phyloP scores from a whole-genome alignment of 129 eudicot genomes.

The Centella asiatica region DNA sequence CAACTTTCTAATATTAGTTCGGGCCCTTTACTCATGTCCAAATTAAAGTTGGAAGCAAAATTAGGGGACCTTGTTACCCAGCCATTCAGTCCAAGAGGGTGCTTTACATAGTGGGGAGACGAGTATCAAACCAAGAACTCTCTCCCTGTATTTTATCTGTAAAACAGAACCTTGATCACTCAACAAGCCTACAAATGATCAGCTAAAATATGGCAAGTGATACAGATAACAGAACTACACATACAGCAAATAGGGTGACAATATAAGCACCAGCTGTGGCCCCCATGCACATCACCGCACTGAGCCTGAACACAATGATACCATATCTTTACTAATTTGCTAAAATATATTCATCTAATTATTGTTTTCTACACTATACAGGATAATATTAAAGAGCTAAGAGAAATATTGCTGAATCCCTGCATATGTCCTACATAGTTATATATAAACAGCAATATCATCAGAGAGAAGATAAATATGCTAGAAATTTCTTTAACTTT shows the following conservation, averaged over 20 bases:
- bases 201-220: neutral
- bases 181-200: neutral
- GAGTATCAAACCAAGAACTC: constrained; percentile 90
- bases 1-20: neutral
- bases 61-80: constrained; percentile 67
- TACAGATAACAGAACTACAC: constrained; percentile 13
- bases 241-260: constrained; percentile 83
- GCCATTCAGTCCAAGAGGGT: constrained; percentile 97
- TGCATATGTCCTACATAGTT: too few species aligned
- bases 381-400: too few species aligned
- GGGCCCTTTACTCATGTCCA: neutral
- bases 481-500: neutral
- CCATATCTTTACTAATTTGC: too few species aligned
- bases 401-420: too few species aligned
- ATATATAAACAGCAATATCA: neutral
- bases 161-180: constrained; percentile 14
- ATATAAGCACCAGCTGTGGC: constrained; percentile 94
- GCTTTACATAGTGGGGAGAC: constrained; percentile 92
- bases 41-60: neutral
- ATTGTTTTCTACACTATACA: too few species aligned
- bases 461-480: neutral
- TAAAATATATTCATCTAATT: neutral
- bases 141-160: constrained; percentile 79
- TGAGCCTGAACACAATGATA: constrained; percentile 54
- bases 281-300: constrained; percentile 99